Evolutionary conservation across 805 yeast species (phyloP), one percentile per base, ranked within the genome.

Genomic region (Yamadazyma scolyti): DNA sequence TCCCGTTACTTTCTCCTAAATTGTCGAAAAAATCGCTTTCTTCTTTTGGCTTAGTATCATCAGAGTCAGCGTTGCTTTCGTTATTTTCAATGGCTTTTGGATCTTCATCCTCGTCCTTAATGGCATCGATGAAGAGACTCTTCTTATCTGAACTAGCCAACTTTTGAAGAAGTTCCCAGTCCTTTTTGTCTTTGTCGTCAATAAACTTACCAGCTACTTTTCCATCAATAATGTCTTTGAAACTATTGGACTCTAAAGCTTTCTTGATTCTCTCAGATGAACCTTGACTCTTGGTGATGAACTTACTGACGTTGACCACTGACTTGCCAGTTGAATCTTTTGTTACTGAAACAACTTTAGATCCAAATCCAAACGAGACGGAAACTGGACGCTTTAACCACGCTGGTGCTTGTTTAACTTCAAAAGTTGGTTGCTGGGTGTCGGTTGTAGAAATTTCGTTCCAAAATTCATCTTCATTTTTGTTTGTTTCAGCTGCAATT

Each of bases 341-440:
- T 21, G 55, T 47, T 9, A 81, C 77, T 9, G 68, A 56, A 4
- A 82, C 89, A 23, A 93, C 55, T 60, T 86, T 87, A 31, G 96
- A 95, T 39, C 98, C 98, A 61, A 88, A 90, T 0, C 95, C 97
- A 70, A 94, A 93, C 2, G 77, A 65, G 9, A 82, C 96, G 28
- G 81, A 69, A 4, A 75, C 68, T 9, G 87, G 87, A 43, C 82
- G 71, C 40, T 75, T 75, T 39, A 86, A 73, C 98, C 98, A 93
- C 37, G 67, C 58, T 29, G 99, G 98, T 13, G 97, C 93, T 60
- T 88, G 95, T 40, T 72, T 67, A 18, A 75, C 68, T 23, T 73
- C 72, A 45, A 81, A 80, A 20, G 75, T 75, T 8, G 96, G 93
- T 44, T 81, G 85, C 48, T 73, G 81, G 18, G 81, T 72, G 27